Conservation (phyloP, 768 basidiomycete species). For the Tylopilus sp. region DNA sequence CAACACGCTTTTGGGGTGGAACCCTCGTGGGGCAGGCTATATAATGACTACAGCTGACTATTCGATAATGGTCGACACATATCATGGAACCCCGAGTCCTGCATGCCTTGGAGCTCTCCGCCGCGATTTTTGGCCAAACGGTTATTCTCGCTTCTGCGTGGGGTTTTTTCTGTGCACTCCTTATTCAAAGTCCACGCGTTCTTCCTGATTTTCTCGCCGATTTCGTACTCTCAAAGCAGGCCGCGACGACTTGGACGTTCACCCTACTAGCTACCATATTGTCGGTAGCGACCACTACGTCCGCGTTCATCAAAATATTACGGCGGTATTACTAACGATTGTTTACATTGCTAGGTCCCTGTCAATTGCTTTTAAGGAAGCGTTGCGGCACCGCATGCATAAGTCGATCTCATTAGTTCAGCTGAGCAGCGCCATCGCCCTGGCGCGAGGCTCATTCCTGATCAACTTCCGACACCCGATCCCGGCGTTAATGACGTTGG, state of each 20-base stretch:
- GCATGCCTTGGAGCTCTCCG: background rate
- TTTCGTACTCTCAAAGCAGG: background rate
- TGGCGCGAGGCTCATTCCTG: background rate
- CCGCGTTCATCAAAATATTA: background rate
- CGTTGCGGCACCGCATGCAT: slow-evolving; percentile 13
- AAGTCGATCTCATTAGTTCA: slow-evolving; percentile 7
- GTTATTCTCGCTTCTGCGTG: background rate
- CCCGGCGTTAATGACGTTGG: background rate
- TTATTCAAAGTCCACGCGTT: background rate
- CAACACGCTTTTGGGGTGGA: background rate
- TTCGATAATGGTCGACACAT: background rate
- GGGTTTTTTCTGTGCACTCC: background rate
- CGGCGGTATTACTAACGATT: background rate
- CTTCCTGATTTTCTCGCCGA: background rate
- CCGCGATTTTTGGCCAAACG: background rate
- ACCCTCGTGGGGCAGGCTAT: background rate
- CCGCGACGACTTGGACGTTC: background rate
- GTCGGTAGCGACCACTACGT: background rate
- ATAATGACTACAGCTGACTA: background rate
- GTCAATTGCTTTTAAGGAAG: slow-evolving; percentile 13
- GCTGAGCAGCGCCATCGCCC: slow-evolving; percentile 7
- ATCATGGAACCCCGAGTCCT: background rate
- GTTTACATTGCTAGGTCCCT: background rate
- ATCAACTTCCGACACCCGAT: background rate
- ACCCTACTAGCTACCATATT: background rate